Evolutionary conservation across 2,329 filamentous ascomycete species (phyloP).

Genomic region (Pseudocercospora cruenta): DNA sequence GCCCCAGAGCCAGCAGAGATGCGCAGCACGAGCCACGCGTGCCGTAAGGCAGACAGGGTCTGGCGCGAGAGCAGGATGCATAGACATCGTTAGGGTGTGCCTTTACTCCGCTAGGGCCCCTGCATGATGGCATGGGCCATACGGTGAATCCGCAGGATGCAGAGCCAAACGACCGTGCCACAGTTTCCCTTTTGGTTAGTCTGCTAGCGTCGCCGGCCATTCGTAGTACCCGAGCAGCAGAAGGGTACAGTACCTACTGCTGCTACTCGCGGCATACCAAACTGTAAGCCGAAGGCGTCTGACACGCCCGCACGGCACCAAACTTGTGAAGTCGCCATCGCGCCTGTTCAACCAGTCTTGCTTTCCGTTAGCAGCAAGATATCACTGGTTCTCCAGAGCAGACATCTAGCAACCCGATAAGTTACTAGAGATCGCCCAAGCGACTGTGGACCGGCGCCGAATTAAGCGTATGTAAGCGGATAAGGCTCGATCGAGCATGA

Average conservation of each 20-base stretch:
- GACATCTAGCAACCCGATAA: not conserved
- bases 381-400: not conserved
- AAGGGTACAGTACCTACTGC: constrained; percentile 66
- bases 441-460: constrained; percentile 16
- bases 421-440: constrained; percentile 6
- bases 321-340: not conserved
- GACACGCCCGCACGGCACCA: not conserved
- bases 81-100: constrained; percentile 24
- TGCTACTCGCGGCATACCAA: constrained; percentile 12
- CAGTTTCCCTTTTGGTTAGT: constrained; percentile 10
- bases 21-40: constrained; percentile 34
- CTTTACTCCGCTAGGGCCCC: constrained; percentile 21
- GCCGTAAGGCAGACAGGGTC: constrained; percentile 19
- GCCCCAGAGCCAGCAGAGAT: constrained; percentile 29
- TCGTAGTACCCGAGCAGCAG: constrained; percentile 23
- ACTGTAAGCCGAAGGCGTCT: constrained; percentile 16
- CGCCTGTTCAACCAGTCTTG: not conserved
- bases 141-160: constrained; percentile 20
- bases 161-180: constrained; percentile 22
- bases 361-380: not conserved
- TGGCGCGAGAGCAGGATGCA: constrained; percentile 24
- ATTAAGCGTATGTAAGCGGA: constrained; percentile 15
- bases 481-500: constrained; percentile 14
- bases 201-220: constrained; percentile 2
- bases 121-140: constrained; percentile 20